Conservation (phyloP, 2,329 filamentous ascomycete species). For the Passalora sequoiae region DNA sequence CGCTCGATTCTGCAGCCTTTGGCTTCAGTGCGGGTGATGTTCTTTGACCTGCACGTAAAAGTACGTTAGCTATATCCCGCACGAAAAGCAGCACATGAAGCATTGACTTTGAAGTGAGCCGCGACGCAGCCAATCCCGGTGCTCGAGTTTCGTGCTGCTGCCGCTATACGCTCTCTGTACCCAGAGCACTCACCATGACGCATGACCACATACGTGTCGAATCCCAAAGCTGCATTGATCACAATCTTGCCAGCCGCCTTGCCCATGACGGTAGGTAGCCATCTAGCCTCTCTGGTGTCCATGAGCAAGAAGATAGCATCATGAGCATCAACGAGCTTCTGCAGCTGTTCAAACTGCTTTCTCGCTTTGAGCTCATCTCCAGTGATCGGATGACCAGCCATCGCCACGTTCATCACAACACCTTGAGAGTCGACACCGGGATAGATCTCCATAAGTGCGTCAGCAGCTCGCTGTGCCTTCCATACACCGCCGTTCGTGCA, state of each 20-base stretch:
- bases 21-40: conserved; percentile 9
- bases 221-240: conserved; percentile 91
- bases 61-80: too few species aligned
- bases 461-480: conserved; percentile 77
- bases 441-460: conserved; percentile 78
- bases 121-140: too few species aligned
- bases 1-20: conserved; percentile 16
- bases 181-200: too few species aligned
- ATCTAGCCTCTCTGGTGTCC: conserved; percentile 94
- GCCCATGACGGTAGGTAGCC: conserved; percentile 93
- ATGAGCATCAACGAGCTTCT: conserved; percentile 71
- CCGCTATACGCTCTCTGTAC: too few species aligned
- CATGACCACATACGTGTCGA: conserved; percentile 97
- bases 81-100: too few species aligned
- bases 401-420: conserved; percentile 79
- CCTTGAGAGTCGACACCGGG: conserved; percentile 81
- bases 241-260: conserved; percentile 92
- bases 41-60: too few species aligned
- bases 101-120: too few species aligned
- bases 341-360: conserved; percentile 68
- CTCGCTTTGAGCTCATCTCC: conserved; percentile 62
- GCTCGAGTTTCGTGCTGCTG: too few species aligned
- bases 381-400: conserved; percentile 85
- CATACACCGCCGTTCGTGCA: conserved; percentile 77
- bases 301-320: conserved; percentile 95